Evolutionary conservation across 306 rosid species (phyloP).

Genomic region (Gastrolobium villosum): DNA sequence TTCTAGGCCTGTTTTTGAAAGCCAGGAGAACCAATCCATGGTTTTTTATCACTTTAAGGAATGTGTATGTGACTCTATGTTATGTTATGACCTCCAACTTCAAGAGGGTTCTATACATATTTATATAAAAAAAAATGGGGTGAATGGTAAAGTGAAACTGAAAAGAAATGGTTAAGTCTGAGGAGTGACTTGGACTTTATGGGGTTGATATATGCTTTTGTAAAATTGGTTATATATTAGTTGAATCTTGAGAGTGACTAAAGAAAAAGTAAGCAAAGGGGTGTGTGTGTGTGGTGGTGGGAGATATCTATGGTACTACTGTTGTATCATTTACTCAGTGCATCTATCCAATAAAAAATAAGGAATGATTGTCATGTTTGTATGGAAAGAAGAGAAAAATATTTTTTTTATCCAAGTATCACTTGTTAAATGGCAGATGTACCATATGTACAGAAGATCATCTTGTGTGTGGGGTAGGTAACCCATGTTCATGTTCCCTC

Average conservation of each 20-base stretch:
- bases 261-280: conserved; percentile 47
- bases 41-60: conserved; percentile 33
- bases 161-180: conserved; percentile 46
- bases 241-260: conserved; percentile 73
- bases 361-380: no score
- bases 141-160: conserved; percentile 31
- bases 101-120: conserved; percentile 32
- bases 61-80: conserved; percentile 31
- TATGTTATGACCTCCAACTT: conserved; percentile 39
- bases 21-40: conserved; percentile 99
- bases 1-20: conserved; percentile 78
- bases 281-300: conserved; percentile 42
- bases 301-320: no score
- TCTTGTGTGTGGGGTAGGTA: conserved; percentile 62
- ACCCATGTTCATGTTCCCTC: conserved; percentile 67
- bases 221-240: conserved; percentile 46
- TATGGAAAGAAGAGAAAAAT: no score
- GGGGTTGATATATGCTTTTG: conserved; percentile 22
- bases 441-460: no score
- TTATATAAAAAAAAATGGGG: not conserved
- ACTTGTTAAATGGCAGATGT: no score
- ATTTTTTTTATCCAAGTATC: no score
- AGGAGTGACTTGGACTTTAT: conserved; percentile 42
- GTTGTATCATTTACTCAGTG: no score
- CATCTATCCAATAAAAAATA: no score